Conservation (phyloP, 306 rosid genomes). For the Cicer pinnatifidum region DNA sequence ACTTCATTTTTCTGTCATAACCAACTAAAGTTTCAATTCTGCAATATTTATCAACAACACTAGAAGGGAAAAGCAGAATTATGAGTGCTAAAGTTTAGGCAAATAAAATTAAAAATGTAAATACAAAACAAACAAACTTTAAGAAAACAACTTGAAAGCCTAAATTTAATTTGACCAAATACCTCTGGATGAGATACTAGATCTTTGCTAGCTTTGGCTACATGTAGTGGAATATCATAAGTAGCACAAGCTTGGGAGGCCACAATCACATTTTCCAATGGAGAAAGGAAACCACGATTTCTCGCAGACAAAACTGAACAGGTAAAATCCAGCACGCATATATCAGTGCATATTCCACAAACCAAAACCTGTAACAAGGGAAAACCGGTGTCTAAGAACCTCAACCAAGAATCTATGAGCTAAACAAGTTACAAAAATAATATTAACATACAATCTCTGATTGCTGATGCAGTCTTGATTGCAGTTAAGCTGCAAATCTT, state of each 20-base stretch:
- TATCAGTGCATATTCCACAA: conserved; percentile 84
- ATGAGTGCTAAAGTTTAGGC: background rate
- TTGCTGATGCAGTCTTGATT: too few species aligned
- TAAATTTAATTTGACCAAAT: conserved; percentile 29
- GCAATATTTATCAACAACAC: conserved; percentile 20
- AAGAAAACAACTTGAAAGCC: background rate
- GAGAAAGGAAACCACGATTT: conserved; percentile 68
- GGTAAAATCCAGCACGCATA: conserved; percentile 89
- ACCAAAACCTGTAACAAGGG: conserved; percentile 67
- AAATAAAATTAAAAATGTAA: background rate
- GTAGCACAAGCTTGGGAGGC: conserved; percentile 87
- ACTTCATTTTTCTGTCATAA: background rate
- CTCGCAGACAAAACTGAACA: conserved; percentile 71
- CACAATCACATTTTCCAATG: conserved; percentile 81
- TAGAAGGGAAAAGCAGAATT: conserved; percentile 11
- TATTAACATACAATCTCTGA: background rate
- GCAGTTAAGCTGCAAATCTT: too few species aligned
- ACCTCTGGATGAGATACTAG: conserved; percentile 90
- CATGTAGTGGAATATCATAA: conserved; percentile 69
- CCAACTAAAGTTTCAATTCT: background rate
- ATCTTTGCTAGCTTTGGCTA: conserved; percentile 64
- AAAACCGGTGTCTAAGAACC: conserved; percentile 36
- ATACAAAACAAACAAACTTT: too few species aligned
- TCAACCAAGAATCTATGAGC: background rate
- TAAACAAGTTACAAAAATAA: background rate